A percentile compares a stretch with the other conserved stretches of the same genome.
These are phyloP conservation scores for Stephanodiscus triporus DNA, from an alignment of 108 stramenopile genomes.

Conservation along the genomic window DNA sequence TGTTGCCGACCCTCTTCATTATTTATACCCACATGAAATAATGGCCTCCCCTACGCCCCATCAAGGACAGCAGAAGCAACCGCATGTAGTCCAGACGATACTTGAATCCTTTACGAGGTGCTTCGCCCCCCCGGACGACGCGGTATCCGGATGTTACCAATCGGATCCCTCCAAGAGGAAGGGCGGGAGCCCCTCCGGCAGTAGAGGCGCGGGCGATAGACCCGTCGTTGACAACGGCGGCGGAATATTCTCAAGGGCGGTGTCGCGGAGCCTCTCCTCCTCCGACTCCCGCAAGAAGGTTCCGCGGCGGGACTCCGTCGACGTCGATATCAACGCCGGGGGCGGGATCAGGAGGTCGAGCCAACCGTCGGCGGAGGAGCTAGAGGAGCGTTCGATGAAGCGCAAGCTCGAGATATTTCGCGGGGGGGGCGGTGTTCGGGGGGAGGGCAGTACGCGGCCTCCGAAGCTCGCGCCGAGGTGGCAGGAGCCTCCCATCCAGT, in stretches of 20 bases:
- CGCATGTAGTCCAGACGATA: constrained; percentile 30
- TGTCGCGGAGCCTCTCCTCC: constrained; percentile 10
- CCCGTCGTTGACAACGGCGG: not conserved
- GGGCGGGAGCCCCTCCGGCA: not conserved
- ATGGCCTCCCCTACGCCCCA: not conserved
- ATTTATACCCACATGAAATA: too few relatives aligned
- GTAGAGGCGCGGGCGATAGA: not conserved
- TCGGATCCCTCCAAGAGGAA: not conserved
- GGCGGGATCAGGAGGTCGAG: too few relatives aligned
- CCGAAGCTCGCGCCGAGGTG: not conserved
- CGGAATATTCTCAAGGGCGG: not conserved
- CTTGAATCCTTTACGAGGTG: constrained; percentile 37
- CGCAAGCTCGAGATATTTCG: constrained; percentile 40
- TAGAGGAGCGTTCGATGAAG: constrained; percentile 34
- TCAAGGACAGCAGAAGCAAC: constrained; percentile 2
- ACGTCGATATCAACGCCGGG: not conserved
- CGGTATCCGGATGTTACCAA: not conserved
- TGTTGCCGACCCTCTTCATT: too few relatives aligned
- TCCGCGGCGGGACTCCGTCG: not conserved
- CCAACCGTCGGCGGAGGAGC: constrained; percentile 2
- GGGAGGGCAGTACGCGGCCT: not conserved
- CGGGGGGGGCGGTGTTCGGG: not conserved
- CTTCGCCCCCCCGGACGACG: constrained; percentile 17
- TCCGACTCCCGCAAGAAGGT: constrained; percentile 6
- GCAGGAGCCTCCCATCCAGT: too few relatives aligned